Base-by-base conservation (phyloP, 2,329 filamentous ascomycete species). In the Pezicula neosporulosa region DNA sequence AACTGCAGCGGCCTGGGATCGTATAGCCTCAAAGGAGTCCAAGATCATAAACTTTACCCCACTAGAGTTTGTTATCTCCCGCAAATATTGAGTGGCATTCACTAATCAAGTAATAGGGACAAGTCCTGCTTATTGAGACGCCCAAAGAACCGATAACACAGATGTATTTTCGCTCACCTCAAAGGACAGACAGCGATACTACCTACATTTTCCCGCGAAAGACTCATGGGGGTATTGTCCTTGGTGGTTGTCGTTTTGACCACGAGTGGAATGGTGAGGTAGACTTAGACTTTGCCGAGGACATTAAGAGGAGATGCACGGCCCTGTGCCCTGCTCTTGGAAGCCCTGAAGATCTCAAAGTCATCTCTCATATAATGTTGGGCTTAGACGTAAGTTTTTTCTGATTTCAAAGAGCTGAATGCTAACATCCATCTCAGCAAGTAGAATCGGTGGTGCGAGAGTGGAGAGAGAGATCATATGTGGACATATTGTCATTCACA, bases 291-390 rank as follows among this genome's bases (percentile, higher is more conserved):
- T 71, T 86, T 12, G 81, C 83, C 0, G 70, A 76, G 8, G 71
- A 83, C 1, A 87, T 87, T 58, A 86, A 87, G 82, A 81, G 82
- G 66, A 73, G 83, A 33, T 71, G 70, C 28, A 67, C 82, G 7
- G 73, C 75, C 18, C 63, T 79, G 3, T 80, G 75, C 60, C 80
- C 80, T 1, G 62, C 69, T 18, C 67, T 83, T n/a, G 68, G 78
- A 64, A 78, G 82, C 3, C 75, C 84, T 48, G 77, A 86, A 66
- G 76, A 73, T 42, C 63, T 87, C 48, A 78, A 78, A 64, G 73
- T 87, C 30, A 75, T 87, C 49, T 71, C 83, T 13, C 83, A 87
- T 65, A 80, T 80, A n/a, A n/a, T 7, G 84, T 87, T 30, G 84
- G 84, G 2, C 59, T 87, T 51, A 71, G 84, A 49, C 84, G 36